phyloP scores from a whole-genome alignment of 306 rosid species.

The Arachis hypogaea region DNA sequence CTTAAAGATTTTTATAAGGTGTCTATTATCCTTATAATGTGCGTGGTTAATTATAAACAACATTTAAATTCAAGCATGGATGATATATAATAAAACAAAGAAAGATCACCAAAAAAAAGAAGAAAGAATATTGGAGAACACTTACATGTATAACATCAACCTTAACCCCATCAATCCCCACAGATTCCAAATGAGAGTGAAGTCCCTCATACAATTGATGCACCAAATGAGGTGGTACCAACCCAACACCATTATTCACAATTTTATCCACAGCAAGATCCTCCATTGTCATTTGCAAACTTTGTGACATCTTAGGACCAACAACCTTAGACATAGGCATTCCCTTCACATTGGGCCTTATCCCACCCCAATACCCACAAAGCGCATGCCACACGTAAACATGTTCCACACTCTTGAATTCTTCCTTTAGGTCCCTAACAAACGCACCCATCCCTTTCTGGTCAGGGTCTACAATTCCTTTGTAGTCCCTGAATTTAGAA shows the following conservation, averaged over 20 bases:
- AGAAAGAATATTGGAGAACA: background rate
- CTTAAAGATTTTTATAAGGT: no score
- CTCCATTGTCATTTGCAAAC: slow-evolving; percentile 58
- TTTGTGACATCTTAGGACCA: slow-evolving; percentile 51
- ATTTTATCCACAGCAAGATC: slow-evolving; percentile 82
- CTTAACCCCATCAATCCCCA: slow-evolving; percentile 77
- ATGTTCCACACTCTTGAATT: slow-evolving; percentile 56
- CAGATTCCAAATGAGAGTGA: slow-evolving; percentile 60
- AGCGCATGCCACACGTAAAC: slow-evolving; percentile 89
- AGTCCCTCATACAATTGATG: slow-evolving; percentile 55
- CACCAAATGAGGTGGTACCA: slow-evolving; percentile 63
- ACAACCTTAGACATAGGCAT: slow-evolving; percentile 59
- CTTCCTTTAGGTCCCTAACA: slow-evolving; percentile 61
- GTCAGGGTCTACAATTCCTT: background rate
- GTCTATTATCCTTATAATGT: no score
- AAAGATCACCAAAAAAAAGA: background rate
- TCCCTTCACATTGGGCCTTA: slow-evolving; percentile 48
- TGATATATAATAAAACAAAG: no score
- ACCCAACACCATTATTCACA: slow-evolving; percentile 59
- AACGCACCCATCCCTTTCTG: slow-evolving; percentile 62
- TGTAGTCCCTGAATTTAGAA: slow-evolving; percentile 55
- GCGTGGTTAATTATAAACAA: no score
- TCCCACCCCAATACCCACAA: slow-evolving; percentile 86
- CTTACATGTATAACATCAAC: slow-evolving; percentile 81
- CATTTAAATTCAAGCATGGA: no score